Percentiles rank a stretch among this genome's conserved stretches.
Conservation (phyloP, 179 eudicot genomes). For the Beta lomatogona region DNA sequence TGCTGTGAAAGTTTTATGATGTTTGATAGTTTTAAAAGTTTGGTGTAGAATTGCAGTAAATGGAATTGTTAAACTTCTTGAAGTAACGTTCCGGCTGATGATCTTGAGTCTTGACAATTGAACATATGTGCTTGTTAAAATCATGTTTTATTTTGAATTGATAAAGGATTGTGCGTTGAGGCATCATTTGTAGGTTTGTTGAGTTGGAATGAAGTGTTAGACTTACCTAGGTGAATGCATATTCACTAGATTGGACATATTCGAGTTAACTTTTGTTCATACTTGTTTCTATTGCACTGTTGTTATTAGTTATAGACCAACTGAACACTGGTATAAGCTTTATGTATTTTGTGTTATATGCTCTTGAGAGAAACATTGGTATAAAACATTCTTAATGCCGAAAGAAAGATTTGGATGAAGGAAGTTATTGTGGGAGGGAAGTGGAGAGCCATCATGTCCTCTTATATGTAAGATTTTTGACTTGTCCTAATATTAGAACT, state of each 20-base stretch:
- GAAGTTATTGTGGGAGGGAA: not conserved
- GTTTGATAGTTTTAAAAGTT: not conserved
- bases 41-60: not conserved
- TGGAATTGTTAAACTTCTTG: not conserved
- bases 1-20: not conserved
- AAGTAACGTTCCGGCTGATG: not conserved
- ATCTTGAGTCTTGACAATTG: not conserved
- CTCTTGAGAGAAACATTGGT: not conserved
- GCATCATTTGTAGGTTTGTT: not conserved
- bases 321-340: not conserved
- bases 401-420: not conserved
- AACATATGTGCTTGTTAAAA: not conserved
- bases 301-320: not conserved
- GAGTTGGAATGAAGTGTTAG: not conserved
- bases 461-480: not conserved
- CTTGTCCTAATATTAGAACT: not conserved
- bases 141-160: not conserved
- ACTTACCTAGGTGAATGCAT: not conserved
- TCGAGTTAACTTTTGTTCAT: not conserved
- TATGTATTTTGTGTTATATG: not conserved
- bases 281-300: not conserved
- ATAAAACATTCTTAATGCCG: not conserved
- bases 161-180: not conserved
- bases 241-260: not conserved
- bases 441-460: not conserved